Evolutionary conservation across 1,139 yeast species (phyloP), one percentile per base, ranked within the genome.

Genomic region (Hyphopichia fennica): DNA sequence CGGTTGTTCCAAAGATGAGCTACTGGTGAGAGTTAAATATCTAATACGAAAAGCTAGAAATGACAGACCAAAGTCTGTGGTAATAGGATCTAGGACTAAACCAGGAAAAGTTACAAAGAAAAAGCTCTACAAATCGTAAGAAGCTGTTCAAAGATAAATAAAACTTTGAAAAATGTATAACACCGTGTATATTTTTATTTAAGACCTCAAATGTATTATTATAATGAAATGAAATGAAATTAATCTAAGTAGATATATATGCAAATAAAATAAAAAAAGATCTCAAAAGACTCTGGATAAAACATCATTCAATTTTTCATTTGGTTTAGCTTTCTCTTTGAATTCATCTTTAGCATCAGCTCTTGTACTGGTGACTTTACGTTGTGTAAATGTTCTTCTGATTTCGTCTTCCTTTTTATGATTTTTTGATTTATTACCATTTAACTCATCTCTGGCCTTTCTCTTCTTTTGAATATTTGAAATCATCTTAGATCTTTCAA

Each of bases 401-500:
- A 76, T 57, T 42, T 69, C 66, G 7, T 63, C 67, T 5, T 49
- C 51, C 15, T 41, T 34, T 3, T 34, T 38, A 8, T 35, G 42
- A 1, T 27, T 36, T 36, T 11, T 17, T 16, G 19, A 6, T 17
- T 31, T 17, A 19, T 51, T 52, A 4, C 52, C 54, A 3, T 52
- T 52, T 6, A 47, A 48, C 14, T 42, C 55, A 7, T 53, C 54
- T 28, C 58, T 63, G 45, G 63, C 56, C 52, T 68, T 62, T 53
- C 79, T 67, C 67, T 79, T 81, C 48, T 69, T 70, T 52, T 82
- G 75, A 19, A 90, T 87, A 43, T 82, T 81, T 31, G 77, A 74
- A 45, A 89, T 75, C 84, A 84, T 84, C 73, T 88, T 89, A 46
- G 95, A 83, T 53, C 81, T 82, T 59, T 91, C 98, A 30, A 93